Evolutionary conservation across 306 rosid species (phyloP), one percentile per base, ranked within the genome.

Genomic region (Abrus pulchellus): DNA sequence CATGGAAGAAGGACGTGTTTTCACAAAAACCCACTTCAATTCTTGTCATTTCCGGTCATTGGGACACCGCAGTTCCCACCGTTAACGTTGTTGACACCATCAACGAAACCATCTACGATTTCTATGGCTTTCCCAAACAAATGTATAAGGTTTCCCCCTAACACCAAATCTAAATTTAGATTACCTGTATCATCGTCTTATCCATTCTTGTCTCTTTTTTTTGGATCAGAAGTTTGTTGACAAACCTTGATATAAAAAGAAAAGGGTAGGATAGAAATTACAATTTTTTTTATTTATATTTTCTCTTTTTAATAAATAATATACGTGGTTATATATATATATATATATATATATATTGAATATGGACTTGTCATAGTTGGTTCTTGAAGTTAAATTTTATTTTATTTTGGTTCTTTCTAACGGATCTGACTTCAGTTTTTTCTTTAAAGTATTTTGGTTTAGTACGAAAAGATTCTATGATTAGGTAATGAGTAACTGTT

Each of bases 31-130:
- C 95, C 32, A 80, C 65, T 9, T 44, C 94, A 13, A 90, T 90
- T 83, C 88, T 90, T n/a, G 34, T 91, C 7, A 77, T 93, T 9
- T 93, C 97, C 14, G 93, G 83, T 1, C 97, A 93, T 74, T 93
- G 94, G 91, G 98, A 93, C 29, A 91, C 98, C 8, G 20, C 75
- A 3, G 75, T 74, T 6, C 93, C 97, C 43, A 45, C 94, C 54
- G 92, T 88, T 71, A 90, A 86, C 75, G 81, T 88, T 61, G 67
- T 90, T 7, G 76, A 80, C 5, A 49, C 32, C 27, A 56, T 9
- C 40, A 81, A 88, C 78, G 87, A 86, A 4, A 92, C 94, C 85
- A 94, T 94, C 80, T 56, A 94, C 68, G 98, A 94, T 55, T 94
- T 92, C 84, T 91, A 91, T 56, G 82, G 83, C 84, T 94, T 94